Base-by-base conservation (phyloP, 2,329 filamentous ascomycete genomes). In the Diaporthe sp. region DNA sequence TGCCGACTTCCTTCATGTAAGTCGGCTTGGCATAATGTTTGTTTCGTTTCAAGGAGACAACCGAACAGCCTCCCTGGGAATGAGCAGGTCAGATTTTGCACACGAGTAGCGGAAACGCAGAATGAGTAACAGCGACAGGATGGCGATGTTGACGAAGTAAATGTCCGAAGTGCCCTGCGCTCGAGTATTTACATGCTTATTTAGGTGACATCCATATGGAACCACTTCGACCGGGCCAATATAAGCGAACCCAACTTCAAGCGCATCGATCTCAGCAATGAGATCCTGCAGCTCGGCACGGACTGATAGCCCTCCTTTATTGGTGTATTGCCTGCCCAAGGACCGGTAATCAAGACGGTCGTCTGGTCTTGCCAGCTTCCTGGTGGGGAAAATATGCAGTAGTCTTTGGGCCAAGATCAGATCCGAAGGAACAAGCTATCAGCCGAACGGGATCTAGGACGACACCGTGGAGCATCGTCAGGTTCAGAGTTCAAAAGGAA, bases 11-110 rank as follows among this genome's bases (percentile, higher is more conserved):
- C 25, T 4, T 67, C 61, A 49, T 67, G 28, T 67, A 49, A 57
- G 31, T 46, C n/a, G 67, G 37, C 68, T 72, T 58, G 68, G 68
- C 53, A 39, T 31, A 60, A 57, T 57, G 53, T 60, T 42, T 72
- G 53, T 72, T 46, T 39, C n/a, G 51, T 57, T 72, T 57, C 53
- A 57, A 58, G 70, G 70, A 57, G 39, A 46, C 10, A 39, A 13
- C 37, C 39, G 8, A 62, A 12, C 17, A 34, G 5, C 25, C 8
- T 31, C 61, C 25, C 17, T 28, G 61, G 25, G 1, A 17, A 19
- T 49, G 7, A n/a, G 17, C 28, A 8, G 19, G 17, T 34, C 9
- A 19, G 17, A 34, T 49, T 67, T 37, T 49, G 61, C 61, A 34
- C 19, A 37, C 4, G 13, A 15, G 28, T 34, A 9, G 25, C 28